phyloP scores from a whole-genome alignment of 1,284 basidiomycete genomes.

The Pseudozyma hubeiensis region DNA sequence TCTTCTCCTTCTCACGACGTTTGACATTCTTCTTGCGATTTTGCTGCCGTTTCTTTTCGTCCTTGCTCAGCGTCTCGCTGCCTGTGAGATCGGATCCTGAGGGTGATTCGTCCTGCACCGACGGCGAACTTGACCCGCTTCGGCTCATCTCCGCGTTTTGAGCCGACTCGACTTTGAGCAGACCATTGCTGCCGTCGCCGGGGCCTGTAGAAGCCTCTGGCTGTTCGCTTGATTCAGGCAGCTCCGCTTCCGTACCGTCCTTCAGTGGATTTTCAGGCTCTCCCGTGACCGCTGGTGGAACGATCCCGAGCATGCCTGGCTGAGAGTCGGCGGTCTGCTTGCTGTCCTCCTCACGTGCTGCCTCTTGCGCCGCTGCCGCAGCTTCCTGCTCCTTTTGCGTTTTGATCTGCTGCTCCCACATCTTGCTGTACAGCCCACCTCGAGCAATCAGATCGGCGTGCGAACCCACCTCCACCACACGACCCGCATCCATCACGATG shows the following conservation, averaged over 20 bases:
- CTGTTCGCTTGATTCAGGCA: slow-evolving; percentile 14
- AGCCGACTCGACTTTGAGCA: slow-evolving; percentile 8
- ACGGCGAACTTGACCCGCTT: slow-evolving; percentile 33
- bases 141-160: slow-evolving; percentile 3
- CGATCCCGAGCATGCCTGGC: slow-evolving; percentile 46
- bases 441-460: slow-evolving; percentile 62
- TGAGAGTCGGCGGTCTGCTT: slow-evolving; percentile 6
- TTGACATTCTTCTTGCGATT: slow-evolving; percentile 51
- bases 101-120: slow-evolving; percentile 30
- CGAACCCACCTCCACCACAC: slow-evolving; percentile 60
- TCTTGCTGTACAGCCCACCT: slow-evolving; percentile 56
- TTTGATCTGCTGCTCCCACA: slow-evolving; percentile 68
- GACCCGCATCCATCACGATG: slow-evolving; percentile 58
- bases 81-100: slow-evolving; percentile 38
- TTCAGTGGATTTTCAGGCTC: slow-evolving; percentile 39
- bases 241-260: slow-evolving; percentile 7
- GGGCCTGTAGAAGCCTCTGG: slow-evolving; percentile 3
- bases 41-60: slow-evolving; percentile 43
- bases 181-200: slow-evolving; percentile 9
- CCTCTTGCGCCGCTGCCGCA: slow-evolving; percentile 38
- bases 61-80: slow-evolving; percentile 37
- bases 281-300: slow-evolving; percentile 42
- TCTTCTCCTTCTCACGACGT: slow-evolving; percentile 44
- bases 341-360: not conserved
- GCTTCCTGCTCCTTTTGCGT: slow-evolving; percentile 65